These are phyloP conservation scores for Ophiocordyceps unilateralis DNA, from an alignment of 2,329 filamentous ascomycete genomes.

Conservation along the genomic window DNA sequence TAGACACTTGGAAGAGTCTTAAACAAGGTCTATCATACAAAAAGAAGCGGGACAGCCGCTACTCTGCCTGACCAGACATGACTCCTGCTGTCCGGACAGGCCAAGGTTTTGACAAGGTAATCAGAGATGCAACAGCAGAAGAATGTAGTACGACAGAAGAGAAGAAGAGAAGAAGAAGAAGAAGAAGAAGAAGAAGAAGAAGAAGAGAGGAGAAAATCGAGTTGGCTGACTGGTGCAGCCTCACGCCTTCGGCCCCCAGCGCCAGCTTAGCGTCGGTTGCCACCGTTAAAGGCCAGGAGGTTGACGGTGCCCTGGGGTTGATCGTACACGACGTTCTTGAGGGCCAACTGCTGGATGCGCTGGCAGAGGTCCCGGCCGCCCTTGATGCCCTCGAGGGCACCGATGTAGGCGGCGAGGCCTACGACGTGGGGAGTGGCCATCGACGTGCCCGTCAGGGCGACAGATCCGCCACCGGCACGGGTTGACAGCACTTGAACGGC, in stretches of 20 bases:
- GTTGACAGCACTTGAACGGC: conserved; percentile 24
- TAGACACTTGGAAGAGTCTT: too few species aligned
- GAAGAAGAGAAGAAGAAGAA: neutral
- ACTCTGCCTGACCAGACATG: too few species aligned
- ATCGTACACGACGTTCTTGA: conserved; percentile 20
- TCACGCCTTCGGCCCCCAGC: too few species aligned
- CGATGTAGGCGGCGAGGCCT: conserved; percentile 14
- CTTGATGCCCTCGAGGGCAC: conserved; percentile 5
- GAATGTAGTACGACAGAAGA: neutral
- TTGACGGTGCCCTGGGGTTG: conserved; percentile 26
- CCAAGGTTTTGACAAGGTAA: too few species aligned
- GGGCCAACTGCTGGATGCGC: conserved; percentile 25
- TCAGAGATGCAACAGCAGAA: neutral
- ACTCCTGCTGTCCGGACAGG: too few species aligned
- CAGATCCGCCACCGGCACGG: conserved; percentile 21
- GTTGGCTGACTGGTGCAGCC: too few species aligned
- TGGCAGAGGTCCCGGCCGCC: conserved; percentile 26
- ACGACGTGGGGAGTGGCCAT: conserved; percentile 28
- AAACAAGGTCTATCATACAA: neutral
- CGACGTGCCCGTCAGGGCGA: conserved; percentile 26
- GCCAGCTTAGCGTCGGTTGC: neutral
- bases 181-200: neutral
- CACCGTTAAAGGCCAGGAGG: conserved; percentile 34
- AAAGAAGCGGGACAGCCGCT: too few species aligned
- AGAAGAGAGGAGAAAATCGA: too few species aligned